Conservation (phyloP, 2,329 filamentous ascomycete genomes). For the Ophiocordyceps camponoti-leonardi region DNA sequence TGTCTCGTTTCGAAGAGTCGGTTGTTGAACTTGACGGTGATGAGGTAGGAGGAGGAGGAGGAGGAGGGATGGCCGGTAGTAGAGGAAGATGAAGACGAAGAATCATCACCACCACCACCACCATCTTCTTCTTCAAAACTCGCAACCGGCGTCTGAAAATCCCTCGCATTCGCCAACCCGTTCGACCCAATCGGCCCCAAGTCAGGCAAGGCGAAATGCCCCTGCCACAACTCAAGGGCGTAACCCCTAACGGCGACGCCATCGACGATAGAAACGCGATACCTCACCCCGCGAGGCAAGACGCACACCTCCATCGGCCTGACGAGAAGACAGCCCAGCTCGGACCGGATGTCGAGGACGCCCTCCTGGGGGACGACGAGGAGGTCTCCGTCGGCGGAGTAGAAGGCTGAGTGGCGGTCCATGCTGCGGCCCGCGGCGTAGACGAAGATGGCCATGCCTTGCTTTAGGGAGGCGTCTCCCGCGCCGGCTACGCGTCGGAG, state of each 20-base stretch:
- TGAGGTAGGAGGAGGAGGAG: constrained; percentile 15
- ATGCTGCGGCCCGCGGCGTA: constrained; percentile 68
- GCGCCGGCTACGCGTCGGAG: constrained; percentile 62
- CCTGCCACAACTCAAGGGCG: constrained; percentile 57
- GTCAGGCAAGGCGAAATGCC: constrained; percentile 55
- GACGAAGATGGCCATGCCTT: constrained; percentile 63
- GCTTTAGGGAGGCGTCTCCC: constrained; percentile 64
- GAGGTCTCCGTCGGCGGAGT: constrained; percentile 68
- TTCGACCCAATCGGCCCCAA: constrained; percentile 59
- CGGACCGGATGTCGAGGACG: constrained; percentile 57
- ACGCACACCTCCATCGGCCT: constrained; percentile 64
- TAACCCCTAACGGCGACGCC: constrained; percentile 48
- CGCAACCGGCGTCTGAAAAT: constrained; percentile 60
- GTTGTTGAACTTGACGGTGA: constrained; percentile 49
- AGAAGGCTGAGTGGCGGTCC: constrained; percentile 58
- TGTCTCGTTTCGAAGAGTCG: constrained; percentile 47
- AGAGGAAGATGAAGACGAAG: too few species aligned
- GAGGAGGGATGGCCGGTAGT: background rate
- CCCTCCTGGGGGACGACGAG: constrained; percentile 63
- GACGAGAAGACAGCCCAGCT: constrained; percentile 58
- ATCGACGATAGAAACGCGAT: constrained; percentile 48
- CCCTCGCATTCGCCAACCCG: constrained; percentile 55
- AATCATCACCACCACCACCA: background rate
- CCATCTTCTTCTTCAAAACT: constrained; percentile 31
- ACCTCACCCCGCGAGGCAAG: constrained; percentile 57